These are phyloP conservation scores for Beta vulgaris DNA, from an alignment of 148 eudicot species.

Conservation along the genomic window DNA sequence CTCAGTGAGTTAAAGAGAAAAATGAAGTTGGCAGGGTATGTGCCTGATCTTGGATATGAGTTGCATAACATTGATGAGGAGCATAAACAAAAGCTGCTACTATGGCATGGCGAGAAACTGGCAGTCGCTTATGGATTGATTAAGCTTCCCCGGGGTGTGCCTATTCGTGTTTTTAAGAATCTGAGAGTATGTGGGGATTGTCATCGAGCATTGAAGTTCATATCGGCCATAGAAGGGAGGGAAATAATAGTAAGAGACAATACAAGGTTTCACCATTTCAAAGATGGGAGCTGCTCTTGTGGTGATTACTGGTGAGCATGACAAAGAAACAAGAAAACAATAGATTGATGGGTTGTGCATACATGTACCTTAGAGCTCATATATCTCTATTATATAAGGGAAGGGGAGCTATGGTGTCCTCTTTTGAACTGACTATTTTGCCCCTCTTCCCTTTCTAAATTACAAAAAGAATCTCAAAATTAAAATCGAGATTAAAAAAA, in stretches of 20 bases:
- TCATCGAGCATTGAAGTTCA: conserved; percentile 59
- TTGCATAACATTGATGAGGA: conserved; percentile 57
- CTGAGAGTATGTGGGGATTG: conserved; percentile 69
- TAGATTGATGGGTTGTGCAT: neutral
- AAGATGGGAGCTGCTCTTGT: conserved; percentile 65
- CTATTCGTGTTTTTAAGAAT: conserved; percentile 65
- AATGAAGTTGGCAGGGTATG: conserved; percentile 61
- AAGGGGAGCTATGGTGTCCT: too few species aligned
- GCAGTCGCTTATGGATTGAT: conserved; percentile 71
- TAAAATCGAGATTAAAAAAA: too few species aligned
- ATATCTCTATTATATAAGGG: too few species aligned
- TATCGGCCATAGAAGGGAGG: conserved; percentile 58
- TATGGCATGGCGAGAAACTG: conserved; percentile 70
- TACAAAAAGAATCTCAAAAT: too few species aligned
- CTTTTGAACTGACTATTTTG: too few species aligned
- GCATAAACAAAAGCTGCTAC: conserved; percentile 50
- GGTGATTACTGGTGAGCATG: conserved; percentile 61
- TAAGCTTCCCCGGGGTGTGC: conserved; percentile 34
- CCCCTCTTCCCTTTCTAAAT: too few species aligned
- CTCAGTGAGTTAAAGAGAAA: conserved; percentile 56
- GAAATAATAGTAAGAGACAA: conserved; percentile 68
- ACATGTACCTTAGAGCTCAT: neutral
- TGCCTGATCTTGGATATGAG: conserved; percentile 48
- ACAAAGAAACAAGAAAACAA: neutral
- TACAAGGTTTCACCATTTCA: conserved; percentile 72